Evolutionary conservation across 164 flowering plant species (phyloP), one percentile per base, ranked within the genome.

Genomic region (Cinnamomum chago): DNA sequence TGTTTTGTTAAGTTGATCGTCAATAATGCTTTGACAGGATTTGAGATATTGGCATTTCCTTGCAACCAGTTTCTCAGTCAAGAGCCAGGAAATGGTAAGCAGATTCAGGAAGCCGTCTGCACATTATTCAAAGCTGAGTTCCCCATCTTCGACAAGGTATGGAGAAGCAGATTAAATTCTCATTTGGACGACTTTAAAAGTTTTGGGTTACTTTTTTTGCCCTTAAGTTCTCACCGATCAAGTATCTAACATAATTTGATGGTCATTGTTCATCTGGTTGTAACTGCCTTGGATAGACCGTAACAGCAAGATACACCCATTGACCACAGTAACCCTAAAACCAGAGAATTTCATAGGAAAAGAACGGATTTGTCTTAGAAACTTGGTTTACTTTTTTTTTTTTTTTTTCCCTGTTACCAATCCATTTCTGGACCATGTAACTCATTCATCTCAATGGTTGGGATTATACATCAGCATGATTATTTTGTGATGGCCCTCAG

Each of bases 31-130:
- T 27, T 72, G 15, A 64, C 82, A 95, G 98, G 93, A 52, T 83
- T 95, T 70, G 97, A 93, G 85, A 90, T 95, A 51, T 79, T 93
- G 76, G 97, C 97, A 73, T 95, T 95, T 83, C 98, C 98, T 70
- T 95, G 97, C 90, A 95, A 95, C 81, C 98, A 95, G 84, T 95
- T 95, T 82, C 85, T 72, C 5, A 82, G 88, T 47, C 97, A 95
- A 85, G 98, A 93, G 74, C 98, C 97, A 0, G 98, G 97, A 77
- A 90, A 62, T 66, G 90, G 85, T 79, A 93, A 91, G 70, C 88
- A 91, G 76, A 90, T 90, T 72, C 83, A 85, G 77, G 88, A 91
- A 73, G 69, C 81, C 73, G 95, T 65, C 6, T 91, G 98, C 87
- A 84, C 97, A 58, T 81, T 67, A 79, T 90, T 88, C 83, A 91